Evolutionary conservation across 164 flowering plant species (phyloP).

Genomic region (Kalanchoe fedtschenkoi): DNA sequence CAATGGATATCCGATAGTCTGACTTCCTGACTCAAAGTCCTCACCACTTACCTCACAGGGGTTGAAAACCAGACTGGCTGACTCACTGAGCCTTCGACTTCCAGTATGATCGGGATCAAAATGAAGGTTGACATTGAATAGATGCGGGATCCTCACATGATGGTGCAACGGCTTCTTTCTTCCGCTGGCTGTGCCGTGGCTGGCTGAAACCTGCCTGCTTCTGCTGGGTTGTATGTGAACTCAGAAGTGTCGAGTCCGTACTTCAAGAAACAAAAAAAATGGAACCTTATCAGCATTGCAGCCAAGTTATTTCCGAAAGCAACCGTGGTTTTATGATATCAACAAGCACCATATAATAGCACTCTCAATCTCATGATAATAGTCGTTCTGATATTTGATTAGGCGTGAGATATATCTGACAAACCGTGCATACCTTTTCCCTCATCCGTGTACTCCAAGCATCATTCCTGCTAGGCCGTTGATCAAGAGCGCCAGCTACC

Average conservation of each 20-base stretch:
- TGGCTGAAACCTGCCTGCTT: conserved; percentile 49
- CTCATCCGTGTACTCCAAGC: conserved; percentile 92
- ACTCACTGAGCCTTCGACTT: background rate
- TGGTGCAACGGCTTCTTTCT: conserved; percentile 61
- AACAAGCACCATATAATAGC: no score
- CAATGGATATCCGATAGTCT: background rate
- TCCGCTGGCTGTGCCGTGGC: conserved; percentile 36
- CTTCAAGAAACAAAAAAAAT: conserved; percentile 19
- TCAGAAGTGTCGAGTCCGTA: conserved; percentile 81
- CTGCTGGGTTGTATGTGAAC: conserved; percentile 78
- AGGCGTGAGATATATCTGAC: background rate
- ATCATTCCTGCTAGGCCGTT: conserved; percentile 65
- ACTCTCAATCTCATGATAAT: no score
- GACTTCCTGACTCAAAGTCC: background rate
- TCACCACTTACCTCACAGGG: background rate
- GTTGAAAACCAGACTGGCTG: background rate
- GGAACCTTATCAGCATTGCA: background rate
- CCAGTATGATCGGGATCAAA: no score
- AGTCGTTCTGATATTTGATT: background rate
- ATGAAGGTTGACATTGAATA: background rate
- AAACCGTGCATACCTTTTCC: conserved; percentile 47
- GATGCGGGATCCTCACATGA: conserved; percentile 33
- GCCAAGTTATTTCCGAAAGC: background rate
- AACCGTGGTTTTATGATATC: no score
- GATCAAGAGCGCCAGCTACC: conserved; percentile 52